Evolutionary conservation across 176 grass and related monocot genomes (phyloP), one percentile per base, ranked within the genome.

Genomic region (Raddia distichophylla): DNA sequence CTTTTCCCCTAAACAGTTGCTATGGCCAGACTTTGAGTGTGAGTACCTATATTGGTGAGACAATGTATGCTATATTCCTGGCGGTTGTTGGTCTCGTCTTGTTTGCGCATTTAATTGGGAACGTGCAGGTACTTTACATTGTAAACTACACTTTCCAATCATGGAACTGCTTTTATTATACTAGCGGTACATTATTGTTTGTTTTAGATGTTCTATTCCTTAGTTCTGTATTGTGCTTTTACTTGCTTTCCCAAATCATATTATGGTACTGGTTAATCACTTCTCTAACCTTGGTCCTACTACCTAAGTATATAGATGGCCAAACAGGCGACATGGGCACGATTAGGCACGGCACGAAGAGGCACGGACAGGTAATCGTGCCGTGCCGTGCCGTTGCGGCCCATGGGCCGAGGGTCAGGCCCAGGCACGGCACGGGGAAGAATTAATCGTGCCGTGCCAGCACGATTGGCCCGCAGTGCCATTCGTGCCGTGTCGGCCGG

Each of bases 31-130:
- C 89, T 40, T 87, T 99, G 86, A 16, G 0, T 60, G 93, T 95
- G 85, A 99, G 96, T 74, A 95, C 96, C 73, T 99, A 87, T 81
- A 86, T 99, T 77, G 96, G 96, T n/a, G 96, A 99, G 78, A 99
- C 93, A 12, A 56, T 99, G 45, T 99, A 94, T 87, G 93, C 93
- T 60, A 99, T 99, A 86, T 71, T 95, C 40, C 85, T 99, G 77
- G 91, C 96, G 5, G 76, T 95, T 49, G 72, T 95, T 73, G 96
- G 96, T 54, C 91, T 99, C 2, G 89, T 99, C 60, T 88, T 99
- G 76, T 93, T 99, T 82, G 96, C 96, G 2, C 93, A 90, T 87
- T 83, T 99, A 89, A 95, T 99, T 82, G 96, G 96, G 82, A 99
- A 99, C 15, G 93, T 99, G 15, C 90, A 99, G 92, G 96, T 99